phyloP scores from a whole-genome alignment of 371 early-diverging fungal genomes.

The Mortierella sp. region DNA sequence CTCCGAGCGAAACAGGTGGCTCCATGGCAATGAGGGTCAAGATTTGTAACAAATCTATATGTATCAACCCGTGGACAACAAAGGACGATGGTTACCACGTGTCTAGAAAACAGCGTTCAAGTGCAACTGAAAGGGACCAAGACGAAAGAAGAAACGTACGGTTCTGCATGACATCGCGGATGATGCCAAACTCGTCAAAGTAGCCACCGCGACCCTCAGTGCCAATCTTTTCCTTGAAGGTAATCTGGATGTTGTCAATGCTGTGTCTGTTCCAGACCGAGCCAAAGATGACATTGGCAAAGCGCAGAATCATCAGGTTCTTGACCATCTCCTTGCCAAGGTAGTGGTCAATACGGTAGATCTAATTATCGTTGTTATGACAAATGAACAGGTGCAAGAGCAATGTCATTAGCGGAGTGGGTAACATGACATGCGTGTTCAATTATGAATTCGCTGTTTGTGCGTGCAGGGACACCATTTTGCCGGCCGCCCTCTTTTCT shows the following conservation, averaged over 20 bases:
- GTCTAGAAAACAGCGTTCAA: background rate
- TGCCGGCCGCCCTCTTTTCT: background rate
- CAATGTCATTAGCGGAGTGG: background rate
- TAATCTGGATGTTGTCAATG: constrained; percentile 96
- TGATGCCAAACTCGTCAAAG: constrained; percentile 99
- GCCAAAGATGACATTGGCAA: constrained; percentile 95
- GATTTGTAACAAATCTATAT: constrained; percentile 88
- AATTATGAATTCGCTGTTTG: background rate
- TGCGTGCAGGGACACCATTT: background rate
- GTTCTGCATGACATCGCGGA: constrained; percentile 99
- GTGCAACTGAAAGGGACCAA: background rate
- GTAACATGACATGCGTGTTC: background rate
- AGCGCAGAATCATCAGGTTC: constrained; percentile 94
- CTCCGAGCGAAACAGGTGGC: constrained; percentile 83
- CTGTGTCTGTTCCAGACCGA: constrained; percentile 92
- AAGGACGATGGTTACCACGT: background rate
- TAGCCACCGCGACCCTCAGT: constrained; percentile 99
- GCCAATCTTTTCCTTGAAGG: constrained; percentile 98
- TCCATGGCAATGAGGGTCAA: constrained; percentile 94
- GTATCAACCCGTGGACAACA: background rate
- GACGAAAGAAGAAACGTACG: constrained; percentile 60
- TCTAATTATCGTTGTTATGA: constrained; percentile 60
- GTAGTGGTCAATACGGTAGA: constrained; percentile 98
- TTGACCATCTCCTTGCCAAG: constrained; percentile 99
- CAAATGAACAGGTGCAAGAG: background rate